phyloP scores from a whole-genome alignment of 208 protist species.

The Endotrypanum monterogeii region DNA sequence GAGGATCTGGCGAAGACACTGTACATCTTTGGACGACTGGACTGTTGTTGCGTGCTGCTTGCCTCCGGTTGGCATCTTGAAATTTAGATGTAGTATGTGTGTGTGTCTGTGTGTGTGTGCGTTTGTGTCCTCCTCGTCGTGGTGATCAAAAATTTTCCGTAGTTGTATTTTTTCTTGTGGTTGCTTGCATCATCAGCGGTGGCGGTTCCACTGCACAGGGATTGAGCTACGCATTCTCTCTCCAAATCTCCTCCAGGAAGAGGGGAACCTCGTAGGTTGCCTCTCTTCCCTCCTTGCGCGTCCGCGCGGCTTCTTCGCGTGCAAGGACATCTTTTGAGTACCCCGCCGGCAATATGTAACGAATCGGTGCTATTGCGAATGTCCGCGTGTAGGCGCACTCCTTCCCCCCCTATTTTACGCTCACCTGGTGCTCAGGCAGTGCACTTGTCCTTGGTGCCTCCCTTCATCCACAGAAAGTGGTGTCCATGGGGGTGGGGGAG shows the following conservation, averaged over 20 bases:
- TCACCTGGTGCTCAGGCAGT: background rate
- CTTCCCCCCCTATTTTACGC: background rate
- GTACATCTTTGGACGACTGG: background rate
- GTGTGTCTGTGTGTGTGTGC: background rate
- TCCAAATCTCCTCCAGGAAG: background rate
- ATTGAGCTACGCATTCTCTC: background rate
- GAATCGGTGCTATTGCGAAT: background rate
- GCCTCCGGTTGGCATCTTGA: background rate
- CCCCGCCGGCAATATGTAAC: background rate
- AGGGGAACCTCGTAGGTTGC: background rate
- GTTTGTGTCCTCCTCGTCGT: background rate
- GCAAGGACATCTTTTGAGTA: background rate
- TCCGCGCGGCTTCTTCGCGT: background rate
- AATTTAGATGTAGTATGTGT: conserved; percentile 2
- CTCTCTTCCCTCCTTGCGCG: background rate
- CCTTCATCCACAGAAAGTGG: background rate
- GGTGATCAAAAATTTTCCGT: background rate
- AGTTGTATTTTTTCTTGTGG: background rate
- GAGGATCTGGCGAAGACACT: background rate
- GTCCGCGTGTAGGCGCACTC: background rate
- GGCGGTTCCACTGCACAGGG: background rate
- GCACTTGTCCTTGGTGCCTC: background rate
- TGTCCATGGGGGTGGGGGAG: too few relatives aligned
- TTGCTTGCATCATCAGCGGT: too few relatives aligned
- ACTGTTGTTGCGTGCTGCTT: background rate